phyloP scores from a whole-genome alignment of 2,329 filamentous ascomycete species.

The Fusarium azukiicola region DNA sequence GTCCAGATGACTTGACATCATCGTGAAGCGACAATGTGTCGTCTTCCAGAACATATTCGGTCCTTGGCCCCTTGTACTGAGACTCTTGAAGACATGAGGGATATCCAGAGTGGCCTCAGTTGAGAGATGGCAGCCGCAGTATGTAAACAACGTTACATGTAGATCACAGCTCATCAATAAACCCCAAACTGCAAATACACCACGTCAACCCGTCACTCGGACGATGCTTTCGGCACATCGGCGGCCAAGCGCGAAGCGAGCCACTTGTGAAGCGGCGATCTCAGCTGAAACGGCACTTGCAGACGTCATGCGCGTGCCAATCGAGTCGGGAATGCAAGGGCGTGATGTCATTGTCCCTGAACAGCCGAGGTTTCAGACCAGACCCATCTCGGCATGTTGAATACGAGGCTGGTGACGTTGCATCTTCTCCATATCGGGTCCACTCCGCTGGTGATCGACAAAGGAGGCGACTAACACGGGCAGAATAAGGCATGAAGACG shows the following conservation, averaged over 20 bases:
- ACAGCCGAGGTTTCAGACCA: neutral
- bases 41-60: neutral
- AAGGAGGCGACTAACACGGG: neutral
- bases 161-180: neutral
- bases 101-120: too few relatives aligned
- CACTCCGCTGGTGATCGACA: slow-evolving; percentile 34
- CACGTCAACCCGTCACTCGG: neutral
- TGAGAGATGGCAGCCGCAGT: neutral
- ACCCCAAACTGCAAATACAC: neutral
- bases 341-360: neutral
- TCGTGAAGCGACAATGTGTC: neutral
- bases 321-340: neutral
- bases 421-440: slow-evolving; percentile 33
- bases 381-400: slow-evolving; percentile 27
- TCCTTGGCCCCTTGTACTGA: too few relatives aligned
- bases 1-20: neutral
- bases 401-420: slow-evolving; percentile 45
- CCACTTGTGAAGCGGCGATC: neutral
- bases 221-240: neutral
- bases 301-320: slow-evolving; percentile 1
- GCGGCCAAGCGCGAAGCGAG: neutral
- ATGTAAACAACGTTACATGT: neutral
- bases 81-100: too few relatives aligned
- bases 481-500: neutral
- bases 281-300: neutral